Evolutionary conservation across 2,329 filamentous ascomycete genomes (phyloP).

Genomic region (Penicillium sp.): DNA sequence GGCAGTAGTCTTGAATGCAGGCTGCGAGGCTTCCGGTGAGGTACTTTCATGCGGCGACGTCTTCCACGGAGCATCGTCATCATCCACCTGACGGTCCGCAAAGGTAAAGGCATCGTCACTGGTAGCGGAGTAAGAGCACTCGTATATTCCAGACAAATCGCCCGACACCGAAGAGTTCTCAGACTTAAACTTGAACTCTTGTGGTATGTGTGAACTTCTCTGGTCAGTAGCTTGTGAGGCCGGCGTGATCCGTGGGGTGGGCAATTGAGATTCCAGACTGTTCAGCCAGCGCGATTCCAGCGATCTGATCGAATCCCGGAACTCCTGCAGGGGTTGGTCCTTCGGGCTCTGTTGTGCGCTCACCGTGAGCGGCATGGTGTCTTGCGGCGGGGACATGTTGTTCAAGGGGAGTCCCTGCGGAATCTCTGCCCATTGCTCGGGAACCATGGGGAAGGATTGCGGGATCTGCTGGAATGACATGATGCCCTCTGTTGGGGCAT

Average conservation of each 20-base stretch:
- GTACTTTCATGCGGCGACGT: slow-evolving; percentile 25
- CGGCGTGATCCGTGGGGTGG: slow-evolving; percentile 28
- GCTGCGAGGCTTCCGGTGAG: slow-evolving; percentile 26
- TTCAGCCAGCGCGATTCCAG: slow-evolving; percentile 37
- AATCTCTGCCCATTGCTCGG: slow-evolving; percentile 29
- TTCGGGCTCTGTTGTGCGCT: slow-evolving; percentile 25
- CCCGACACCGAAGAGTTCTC: slow-evolving; percentile 39
- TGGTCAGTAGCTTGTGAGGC: slow-evolving; percentile 21
- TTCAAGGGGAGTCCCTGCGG: slow-evolving; percentile 16
- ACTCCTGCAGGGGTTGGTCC: slow-evolving; percentile 20
- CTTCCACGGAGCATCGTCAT: slow-evolving; percentile 32
- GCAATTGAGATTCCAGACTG: slow-evolving; percentile 33
- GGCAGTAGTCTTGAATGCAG: slow-evolving; percentile 29
- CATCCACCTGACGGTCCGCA: slow-evolving; percentile 31
- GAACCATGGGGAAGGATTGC: slow-evolving; percentile 29
- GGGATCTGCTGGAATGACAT: slow-evolving; percentile 33
- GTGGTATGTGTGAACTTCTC: slow-evolving; percentile 18
- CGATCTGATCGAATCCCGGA: slow-evolving; percentile 28
- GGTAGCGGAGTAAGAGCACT: slow-evolving; percentile 33
- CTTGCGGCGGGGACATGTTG: slow-evolving; percentile 16
- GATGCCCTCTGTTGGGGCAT: slow-evolving; percentile 30
- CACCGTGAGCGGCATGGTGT: slow-evolving; percentile 17
- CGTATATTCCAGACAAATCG: slow-evolving; percentile 33
- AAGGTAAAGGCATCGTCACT: slow-evolving; percentile 31
- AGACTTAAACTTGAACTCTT: slow-evolving; percentile 37